A percentile compares a stretch with the other conserved stretches of the same genome.
These are phyloP conservation scores for Penicillium decumbens DNA, from an alignment of 2,329 filamentous ascomycete species.

Conservation along the genomic window DNA sequence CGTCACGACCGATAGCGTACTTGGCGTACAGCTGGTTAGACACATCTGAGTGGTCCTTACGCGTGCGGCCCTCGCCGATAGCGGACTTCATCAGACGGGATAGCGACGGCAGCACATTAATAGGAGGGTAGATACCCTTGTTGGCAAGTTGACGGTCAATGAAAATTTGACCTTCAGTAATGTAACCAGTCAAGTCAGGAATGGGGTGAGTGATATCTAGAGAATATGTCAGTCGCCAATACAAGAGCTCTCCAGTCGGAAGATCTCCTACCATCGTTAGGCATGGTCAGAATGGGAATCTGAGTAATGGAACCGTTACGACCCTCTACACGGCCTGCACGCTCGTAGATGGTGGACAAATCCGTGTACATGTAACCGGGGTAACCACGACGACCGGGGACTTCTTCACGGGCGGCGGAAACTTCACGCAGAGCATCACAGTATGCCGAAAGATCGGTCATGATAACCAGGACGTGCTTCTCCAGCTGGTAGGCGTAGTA, in stretches of 20 bases:
- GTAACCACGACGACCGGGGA: slow-evolving; percentile 97
- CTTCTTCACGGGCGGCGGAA: slow-evolving; percentile 95
- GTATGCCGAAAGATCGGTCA: slow-evolving; percentile 96
- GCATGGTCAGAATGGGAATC: slow-evolving; percentile 98
- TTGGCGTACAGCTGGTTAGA: slow-evolving; percentile 99
- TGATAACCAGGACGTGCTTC: slow-evolving; percentile 98
- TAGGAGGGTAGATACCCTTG: slow-evolving; percentile 96
- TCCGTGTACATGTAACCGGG: slow-evolving; percentile 99
- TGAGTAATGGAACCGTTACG: slow-evolving; percentile 98
- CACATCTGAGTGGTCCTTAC: slow-evolving; percentile 94
- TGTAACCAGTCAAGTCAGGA: slow-evolving; percentile 80
- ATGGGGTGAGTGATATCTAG: slow-evolving; percentile 95
- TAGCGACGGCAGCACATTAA: slow-evolving; percentile 95
- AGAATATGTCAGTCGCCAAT: slow-evolving; percentile 5
- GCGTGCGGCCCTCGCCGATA: slow-evolving; percentile 94
- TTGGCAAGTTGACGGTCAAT: slow-evolving; percentile 90
- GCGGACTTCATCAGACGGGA: slow-evolving; percentile 99
- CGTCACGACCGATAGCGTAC: slow-evolving; percentile 97
- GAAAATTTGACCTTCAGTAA: slow-evolving; percentile 85
- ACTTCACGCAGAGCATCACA: slow-evolving; percentile 99
- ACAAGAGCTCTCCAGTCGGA: background rate
- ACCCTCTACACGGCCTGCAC: slow-evolving; percentile 92
- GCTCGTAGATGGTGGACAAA: slow-evolving; percentile 99
- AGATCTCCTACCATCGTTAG: slow-evolving; percentile 71
- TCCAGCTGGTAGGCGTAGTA: slow-evolving; percentile 99